Conservation (phyloP, 169 alveolate genomes). For the Babesia sp. region DNA sequence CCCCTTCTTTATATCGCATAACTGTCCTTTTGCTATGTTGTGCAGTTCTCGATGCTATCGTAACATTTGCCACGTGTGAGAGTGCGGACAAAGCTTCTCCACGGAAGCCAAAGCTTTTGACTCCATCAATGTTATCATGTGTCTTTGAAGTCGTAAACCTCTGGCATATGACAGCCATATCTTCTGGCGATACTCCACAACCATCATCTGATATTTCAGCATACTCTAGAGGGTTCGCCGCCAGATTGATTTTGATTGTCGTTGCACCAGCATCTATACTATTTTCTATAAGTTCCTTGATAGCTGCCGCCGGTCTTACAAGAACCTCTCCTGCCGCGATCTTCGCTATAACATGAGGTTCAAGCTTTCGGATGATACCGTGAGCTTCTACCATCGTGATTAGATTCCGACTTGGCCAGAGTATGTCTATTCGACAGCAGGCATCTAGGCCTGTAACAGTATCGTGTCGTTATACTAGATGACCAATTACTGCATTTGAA, state of each 20-base stretch:
- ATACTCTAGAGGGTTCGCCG: constrained; percentile 90
- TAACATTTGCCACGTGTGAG: constrained; percentile 89
- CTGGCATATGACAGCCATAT: constrained; percentile 92
- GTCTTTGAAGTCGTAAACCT: constrained; percentile 96
- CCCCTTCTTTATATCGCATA: constrained; percentile 83
- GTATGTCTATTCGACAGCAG: no score
- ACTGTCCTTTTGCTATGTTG: constrained; percentile 80
- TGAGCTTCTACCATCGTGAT: background rate
- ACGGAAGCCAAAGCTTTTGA: constrained; percentile 96
- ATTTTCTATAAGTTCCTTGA: constrained; percentile 97
- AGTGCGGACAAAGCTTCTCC: constrained; percentile 99
- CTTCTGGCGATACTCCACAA: constrained; percentile 90
- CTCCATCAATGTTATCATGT: constrained; percentile 83
- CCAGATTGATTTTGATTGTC: constrained; percentile 81
- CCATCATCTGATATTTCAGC: constrained; percentile 95
- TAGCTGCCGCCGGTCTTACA: constrained; percentile 92
- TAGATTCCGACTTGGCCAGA: background rate
- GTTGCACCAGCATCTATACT: constrained; percentile 96
- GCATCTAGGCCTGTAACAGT: no score
- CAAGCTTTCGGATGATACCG: constrained; percentile 77
- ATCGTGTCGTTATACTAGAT: no score
- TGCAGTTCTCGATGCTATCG: constrained; percentile 85
- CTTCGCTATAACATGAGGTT: constrained; percentile 86
- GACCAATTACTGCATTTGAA: no score
- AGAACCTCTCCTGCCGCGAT: constrained; percentile 99